Evolutionary conservation across 768 basidiomycete genomes (phyloP), one percentile per base, ranked within the genome.

Genomic region (Mycena epipterygia): DNA sequence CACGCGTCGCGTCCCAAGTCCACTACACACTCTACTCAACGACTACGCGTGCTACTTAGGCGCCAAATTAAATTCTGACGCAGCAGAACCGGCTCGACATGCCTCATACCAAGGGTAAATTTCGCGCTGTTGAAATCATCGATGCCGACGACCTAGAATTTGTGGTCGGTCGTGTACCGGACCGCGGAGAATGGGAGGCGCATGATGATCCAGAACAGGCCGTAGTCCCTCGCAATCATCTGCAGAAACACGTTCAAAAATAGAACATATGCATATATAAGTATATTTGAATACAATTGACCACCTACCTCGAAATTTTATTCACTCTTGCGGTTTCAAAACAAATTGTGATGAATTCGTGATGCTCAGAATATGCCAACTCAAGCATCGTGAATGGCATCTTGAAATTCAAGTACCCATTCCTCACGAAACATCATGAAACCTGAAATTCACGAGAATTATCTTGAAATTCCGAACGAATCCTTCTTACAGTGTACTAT

Each of bases 401-500:
- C 35, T 5, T 39, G 61, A 41, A 63, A 21, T 63, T 63, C 61
- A 63, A 5, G 19, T n/a, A 52, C 21, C 17, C 25, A 0, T 63
- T 63, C 61, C 30, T 39, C 7, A 62, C 46, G 21, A 46, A 49
- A 35, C 33, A 48, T 51, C 46, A 35, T n/a, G 60, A 62, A 62
- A 48, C 6, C 16, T 49, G 60, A 62, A 62, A 49, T 62, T 62
- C 60, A 33, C 2, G 48, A 49, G 3, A 25, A 25, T 23, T 4
- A 9, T 62, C 46, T 27, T 49, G 60, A 61, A 61, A 16, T 61
- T 61, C 59, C 48, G 9, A 46, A 61, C 59, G 17, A 35, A 46
- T 49, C 27, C 59, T 61, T 61, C n/a, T 46, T n/a, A 61, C 59
- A 61, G 59, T 61, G 59, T n/a, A n/a, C n/a, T n/a, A n/a, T n/a